Percentiles rank a stretch among this genome's conserved stretches.
These are phyloP conservation scores for Ceriops zippeliana DNA, from an alignment of 345 rosid species.

Conservation along the genomic window DNA sequence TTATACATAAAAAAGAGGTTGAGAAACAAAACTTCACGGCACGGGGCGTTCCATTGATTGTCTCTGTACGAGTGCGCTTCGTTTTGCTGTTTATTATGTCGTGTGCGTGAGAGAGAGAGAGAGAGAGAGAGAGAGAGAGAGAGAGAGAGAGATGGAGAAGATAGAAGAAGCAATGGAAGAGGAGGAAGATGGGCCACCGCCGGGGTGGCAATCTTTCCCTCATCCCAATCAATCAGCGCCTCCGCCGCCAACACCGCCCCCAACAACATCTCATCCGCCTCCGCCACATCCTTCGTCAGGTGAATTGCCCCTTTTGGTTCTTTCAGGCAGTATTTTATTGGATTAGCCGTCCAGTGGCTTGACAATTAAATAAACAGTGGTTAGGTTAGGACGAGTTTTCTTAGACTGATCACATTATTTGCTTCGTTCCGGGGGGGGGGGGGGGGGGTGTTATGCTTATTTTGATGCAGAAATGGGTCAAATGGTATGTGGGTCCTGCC, in stretches of 20 bases:
- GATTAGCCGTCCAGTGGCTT: neutral
- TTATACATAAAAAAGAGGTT: too few relatives aligned
- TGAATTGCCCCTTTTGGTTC: neutral
- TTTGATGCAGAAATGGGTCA: slow-evolving; percentile 57
- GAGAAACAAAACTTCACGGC: too few relatives aligned
- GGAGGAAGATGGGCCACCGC: slow-evolving; percentile 35
- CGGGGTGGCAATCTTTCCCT: slow-evolving; percentile 27
- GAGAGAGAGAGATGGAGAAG: slow-evolving; percentile 5
- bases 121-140: neutral
- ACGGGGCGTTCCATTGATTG: too few relatives aligned
- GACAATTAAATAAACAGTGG: neutral
- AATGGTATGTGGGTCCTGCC: slow-evolving; percentile 96
- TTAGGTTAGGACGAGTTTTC: neutral
- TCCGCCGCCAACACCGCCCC: slow-evolving; percentile 9
- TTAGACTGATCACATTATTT: neutral
- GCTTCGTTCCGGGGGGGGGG: too few relatives aligned
- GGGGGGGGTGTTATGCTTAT: neutral
- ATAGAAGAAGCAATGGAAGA: slow-evolving; percentile 9
- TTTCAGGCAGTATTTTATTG: neutral
- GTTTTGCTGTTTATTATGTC: too few relatives aligned
- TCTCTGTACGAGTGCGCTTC: too few relatives aligned
- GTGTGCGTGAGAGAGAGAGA: neutral
- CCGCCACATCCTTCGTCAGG: slow-evolving; percentile 7
- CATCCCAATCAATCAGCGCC: slow-evolving; percentile 3
- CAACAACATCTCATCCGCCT: slow-evolving; percentile 10